phyloP scores from a whole-genome alignment of 208 protist genomes.

The Acanthamoeba sp. region DNA sequence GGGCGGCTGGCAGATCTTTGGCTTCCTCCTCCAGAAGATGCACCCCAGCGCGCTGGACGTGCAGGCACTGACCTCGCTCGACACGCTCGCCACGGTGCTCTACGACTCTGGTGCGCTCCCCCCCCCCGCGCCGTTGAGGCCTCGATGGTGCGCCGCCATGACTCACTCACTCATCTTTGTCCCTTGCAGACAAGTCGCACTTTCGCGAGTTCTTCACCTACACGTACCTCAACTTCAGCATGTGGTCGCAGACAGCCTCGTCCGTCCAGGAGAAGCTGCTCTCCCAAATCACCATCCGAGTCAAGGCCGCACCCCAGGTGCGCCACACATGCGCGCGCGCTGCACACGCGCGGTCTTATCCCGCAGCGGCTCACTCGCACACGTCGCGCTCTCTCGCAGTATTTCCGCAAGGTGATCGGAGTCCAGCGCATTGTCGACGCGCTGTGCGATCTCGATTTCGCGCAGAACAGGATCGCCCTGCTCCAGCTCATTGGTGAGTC shows the following conservation, averaged over 20 bases:
- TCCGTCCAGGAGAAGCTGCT: slow-evolving; percentile 44
- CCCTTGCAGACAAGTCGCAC: slow-evolving; percentile 33
- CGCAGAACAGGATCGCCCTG: slow-evolving; percentile 23
- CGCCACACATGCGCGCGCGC: neutral
- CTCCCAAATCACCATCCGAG: slow-evolving; percentile 4
- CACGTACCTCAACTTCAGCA: slow-evolving; percentile 64
- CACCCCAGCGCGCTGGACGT: slow-evolving; percentile 26
- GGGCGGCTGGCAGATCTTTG: slow-evolving; percentile 59
- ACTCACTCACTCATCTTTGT: no score
- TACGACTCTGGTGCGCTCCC: slow-evolving; percentile 11
- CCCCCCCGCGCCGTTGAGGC: no score
- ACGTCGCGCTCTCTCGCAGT: neutral
- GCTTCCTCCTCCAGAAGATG: slow-evolving; percentile 67
- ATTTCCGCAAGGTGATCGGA: slow-evolving; percentile 64
- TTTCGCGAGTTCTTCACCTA: slow-evolving; percentile 62
- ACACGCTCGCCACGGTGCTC: slow-evolving; percentile 36
- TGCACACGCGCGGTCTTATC: no score
- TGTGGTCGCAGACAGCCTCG: slow-evolving; percentile 39
- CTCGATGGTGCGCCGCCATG: no score
- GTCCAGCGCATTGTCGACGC: slow-evolving; percentile 67
- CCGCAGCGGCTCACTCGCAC: no score
- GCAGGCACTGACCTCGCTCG: slow-evolving; percentile 21
- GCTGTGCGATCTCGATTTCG: slow-evolving; percentile 51
- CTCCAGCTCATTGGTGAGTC: slow-evolving; percentile 47
- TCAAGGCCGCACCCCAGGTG: slow-evolving; percentile 4